Evolutionary conservation across 805 yeast species (phyloP).

Genomic region (Candida bentonensis): DNA sequence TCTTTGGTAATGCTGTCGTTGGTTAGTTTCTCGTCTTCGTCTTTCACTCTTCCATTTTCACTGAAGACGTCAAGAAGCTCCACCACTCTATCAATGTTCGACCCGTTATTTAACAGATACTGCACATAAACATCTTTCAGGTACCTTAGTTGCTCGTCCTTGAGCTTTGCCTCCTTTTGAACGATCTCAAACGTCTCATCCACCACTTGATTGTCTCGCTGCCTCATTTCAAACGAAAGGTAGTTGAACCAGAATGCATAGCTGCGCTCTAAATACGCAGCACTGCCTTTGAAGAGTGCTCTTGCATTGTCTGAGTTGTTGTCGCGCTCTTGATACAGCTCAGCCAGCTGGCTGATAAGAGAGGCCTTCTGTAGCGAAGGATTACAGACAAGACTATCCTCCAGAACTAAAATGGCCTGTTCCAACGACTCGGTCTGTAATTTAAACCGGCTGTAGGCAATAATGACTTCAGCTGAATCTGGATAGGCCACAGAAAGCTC

Average conservation of each 20-base stretch:
- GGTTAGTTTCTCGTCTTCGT: no score
- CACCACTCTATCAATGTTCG: neutral
- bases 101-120: neutral
- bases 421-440: neutral
- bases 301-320: neutral
- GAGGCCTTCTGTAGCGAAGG: neutral
- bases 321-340: neutral
- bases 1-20: no score
- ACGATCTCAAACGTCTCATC: neutral
- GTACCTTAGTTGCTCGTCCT: neutral
- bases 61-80: neutral
- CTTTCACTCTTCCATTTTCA: neutral
- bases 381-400: neutral
- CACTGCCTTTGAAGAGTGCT: neutral
- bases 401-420: neutral
- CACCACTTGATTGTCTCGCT: neutral
- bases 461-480: neutral
- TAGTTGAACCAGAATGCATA: neutral
- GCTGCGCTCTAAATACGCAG: neutral
- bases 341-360: neutral
- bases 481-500: neutral
- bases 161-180: neutral
- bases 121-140: neutral
- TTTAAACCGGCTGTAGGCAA: neutral
- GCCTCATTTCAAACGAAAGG: conserved; percentile 1